A percentile compares a stretch with the other conserved stretches of the same genome.
Conservation (phyloP, 2,329 filamentous ascomycete species). For the Xylaria sp. region DNA sequence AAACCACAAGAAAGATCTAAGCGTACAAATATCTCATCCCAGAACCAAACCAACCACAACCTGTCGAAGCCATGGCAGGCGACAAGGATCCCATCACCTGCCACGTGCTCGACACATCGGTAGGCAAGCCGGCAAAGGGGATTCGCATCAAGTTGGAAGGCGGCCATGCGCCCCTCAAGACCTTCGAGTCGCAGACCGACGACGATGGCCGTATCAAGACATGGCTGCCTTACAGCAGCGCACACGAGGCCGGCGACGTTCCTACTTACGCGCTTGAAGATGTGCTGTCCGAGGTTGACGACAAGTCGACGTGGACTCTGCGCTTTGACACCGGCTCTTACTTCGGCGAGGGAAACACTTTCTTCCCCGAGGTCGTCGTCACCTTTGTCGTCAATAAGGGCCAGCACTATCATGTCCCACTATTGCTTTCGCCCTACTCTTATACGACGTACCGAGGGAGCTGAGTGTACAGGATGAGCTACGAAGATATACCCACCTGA, state of each 20-base stretch:
- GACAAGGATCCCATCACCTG: slow-evolving; percentile 79
- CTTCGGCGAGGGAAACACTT: slow-evolving; percentile 71
- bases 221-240: slow-evolving; percentile 71
- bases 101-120: slow-evolving; percentile 85
- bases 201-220: slow-evolving; percentile 76
- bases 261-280: slow-evolving; percentile 68
- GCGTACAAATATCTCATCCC: background rate
- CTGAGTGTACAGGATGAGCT: slow-evolving; percentile 48
- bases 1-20: background rate
- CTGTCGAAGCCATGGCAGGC: slow-evolving; percentile 43
- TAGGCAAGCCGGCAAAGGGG: slow-evolving; percentile 72
- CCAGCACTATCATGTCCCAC: slow-evolving; percentile 82
- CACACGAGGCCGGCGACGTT: slow-evolving; percentile 63
- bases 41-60: background rate
- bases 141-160: slow-evolving; percentile 73
- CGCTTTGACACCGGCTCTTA: slow-evolving; percentile 78
- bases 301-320: slow-evolving; percentile 71
- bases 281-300: slow-evolving; percentile 58
- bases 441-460: slow-evolving; percentile 86
- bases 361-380: slow-evolving; percentile 69
- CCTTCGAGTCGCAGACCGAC: slow-evolving; percentile 76
- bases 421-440: slow-evolving; percentile 80
- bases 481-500: background rate
- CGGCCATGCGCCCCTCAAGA: slow-evolving; percentile 53
- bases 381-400: slow-evolving; percentile 63